These are phyloP conservation scores for Halteria grandinella DNA, from an alignment of 73 alveolate genomes.

Conservation along the genomic window DNA sequence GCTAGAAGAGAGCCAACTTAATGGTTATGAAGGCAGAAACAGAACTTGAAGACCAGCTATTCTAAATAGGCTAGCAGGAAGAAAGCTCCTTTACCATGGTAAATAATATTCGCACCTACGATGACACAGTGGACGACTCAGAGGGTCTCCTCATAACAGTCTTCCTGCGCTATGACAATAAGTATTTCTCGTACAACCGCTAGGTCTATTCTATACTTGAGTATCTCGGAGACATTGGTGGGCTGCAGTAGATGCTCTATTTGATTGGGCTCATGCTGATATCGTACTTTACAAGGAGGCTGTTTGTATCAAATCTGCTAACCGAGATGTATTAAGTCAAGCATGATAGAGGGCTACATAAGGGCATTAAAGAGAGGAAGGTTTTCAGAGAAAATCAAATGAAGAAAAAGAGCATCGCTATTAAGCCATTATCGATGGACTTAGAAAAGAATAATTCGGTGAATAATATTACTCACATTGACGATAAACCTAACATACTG, in stretches of 20 bases:
- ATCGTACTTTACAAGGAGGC: neutral
- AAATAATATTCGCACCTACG: neutral
- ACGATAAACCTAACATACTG: too few relatives aligned
- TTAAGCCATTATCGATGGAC: too few relatives aligned
- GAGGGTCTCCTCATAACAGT: neutral
- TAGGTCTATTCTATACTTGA: neutral
- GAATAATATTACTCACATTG: too few relatives aligned
- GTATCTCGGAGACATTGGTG: slow-evolving; percentile 28
- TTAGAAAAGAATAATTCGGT: too few relatives aligned
- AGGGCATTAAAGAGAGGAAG: too few relatives aligned
- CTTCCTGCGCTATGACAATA: neutral
- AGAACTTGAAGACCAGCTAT: neutral
- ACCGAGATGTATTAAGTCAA: slow-evolving; percentile 16
- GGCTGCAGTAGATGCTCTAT: slow-evolving; percentile 8
- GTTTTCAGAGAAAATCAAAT: too few relatives aligned
- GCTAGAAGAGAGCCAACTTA: neutral
- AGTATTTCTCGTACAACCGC: neutral
- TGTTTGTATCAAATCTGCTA: neutral
- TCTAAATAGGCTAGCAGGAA: neutral
- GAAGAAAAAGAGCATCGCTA: too few relatives aligned
- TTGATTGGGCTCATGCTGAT: slow-evolving; percentile 3
- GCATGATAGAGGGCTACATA: neutral
- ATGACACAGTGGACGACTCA: neutral
- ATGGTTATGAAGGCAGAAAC: neutral
- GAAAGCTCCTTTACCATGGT: neutral